These are phyloP conservation scores for Graphilbum sp. DNA, from an alignment of 2,329 filamentous ascomycete genomes.

Conservation along the genomic window DNA sequence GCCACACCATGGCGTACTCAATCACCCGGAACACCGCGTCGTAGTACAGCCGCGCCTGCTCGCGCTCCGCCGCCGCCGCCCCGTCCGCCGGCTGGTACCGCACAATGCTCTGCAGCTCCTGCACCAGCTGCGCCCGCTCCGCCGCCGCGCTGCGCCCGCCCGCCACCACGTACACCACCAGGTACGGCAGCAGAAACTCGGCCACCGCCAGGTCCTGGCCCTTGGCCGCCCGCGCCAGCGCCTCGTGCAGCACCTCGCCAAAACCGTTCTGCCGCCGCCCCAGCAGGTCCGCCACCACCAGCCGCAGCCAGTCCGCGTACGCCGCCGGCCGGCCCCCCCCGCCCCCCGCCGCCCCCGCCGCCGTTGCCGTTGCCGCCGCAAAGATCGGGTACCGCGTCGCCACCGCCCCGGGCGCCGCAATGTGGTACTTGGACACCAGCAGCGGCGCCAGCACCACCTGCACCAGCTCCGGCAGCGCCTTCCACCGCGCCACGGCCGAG, in stretches of 20 bases:
- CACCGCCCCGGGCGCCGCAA: slow-evolving; percentile 44
- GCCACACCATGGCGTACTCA: slow-evolving; percentile 82
- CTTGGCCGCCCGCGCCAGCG: slow-evolving; percentile 66
- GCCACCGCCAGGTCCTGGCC: slow-evolving; percentile 76
- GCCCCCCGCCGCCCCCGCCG: no score
- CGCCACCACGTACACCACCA: slow-evolving; percentile 68
- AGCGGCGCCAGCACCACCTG: slow-evolving; percentile 80
- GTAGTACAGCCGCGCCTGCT: slow-evolving; percentile 70
- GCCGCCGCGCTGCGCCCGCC: slow-evolving; percentile 32
- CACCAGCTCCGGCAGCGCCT: slow-evolving; percentile 57
- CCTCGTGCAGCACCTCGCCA: slow-evolving; percentile 61
- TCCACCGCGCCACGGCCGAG: slow-evolving; percentile 34
- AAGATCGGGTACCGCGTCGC: slow-evolving; percentile 65
- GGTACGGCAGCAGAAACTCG: slow-evolving; percentile 77
- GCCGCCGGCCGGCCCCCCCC: slow-evolving; percentile 37
- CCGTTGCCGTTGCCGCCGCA: slow-evolving; percentile 1
- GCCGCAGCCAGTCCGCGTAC: slow-evolving; percentile 69
- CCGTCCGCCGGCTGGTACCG: slow-evolving; percentile 35
- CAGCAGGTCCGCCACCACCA: slow-evolving; percentile 67
- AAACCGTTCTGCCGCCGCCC: slow-evolving; percentile 60
- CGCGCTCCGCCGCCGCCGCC: slow-evolving; percentile 43
- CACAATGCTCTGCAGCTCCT: slow-evolving; percentile 63
- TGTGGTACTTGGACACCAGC: slow-evolving; percentile 63
- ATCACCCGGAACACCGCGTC: slow-evolving; percentile 81
- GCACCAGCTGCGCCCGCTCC: slow-evolving; percentile 48